Conservation (phyloP, 2,329 filamentous ascomycete species). For the Colletotrichum godetiae region DNA sequence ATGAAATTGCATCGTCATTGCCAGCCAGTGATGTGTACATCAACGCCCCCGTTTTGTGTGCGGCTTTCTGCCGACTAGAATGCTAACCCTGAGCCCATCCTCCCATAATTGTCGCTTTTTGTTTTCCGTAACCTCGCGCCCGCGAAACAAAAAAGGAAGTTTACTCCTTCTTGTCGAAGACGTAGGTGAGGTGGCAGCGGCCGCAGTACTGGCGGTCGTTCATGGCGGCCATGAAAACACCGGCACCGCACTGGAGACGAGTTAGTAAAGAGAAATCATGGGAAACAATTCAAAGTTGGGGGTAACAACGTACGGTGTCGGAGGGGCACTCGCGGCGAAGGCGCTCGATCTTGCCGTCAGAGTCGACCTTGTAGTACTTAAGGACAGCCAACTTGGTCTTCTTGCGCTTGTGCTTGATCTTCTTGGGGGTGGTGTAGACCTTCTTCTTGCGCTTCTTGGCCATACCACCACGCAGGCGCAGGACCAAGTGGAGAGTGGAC, state of each 20-base stretch:
- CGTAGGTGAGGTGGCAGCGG: slow-evolving; percentile 79
- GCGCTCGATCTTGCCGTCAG: slow-evolving; percentile 99
- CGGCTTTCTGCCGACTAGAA: slow-evolving; percentile 43
- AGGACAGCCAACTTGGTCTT: slow-evolving; percentile 99
- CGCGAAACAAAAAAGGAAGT: slow-evolving; percentile 25
- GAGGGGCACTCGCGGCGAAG: slow-evolving; percentile 96
- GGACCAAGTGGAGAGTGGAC: slow-evolving; percentile 96
- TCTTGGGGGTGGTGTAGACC: slow-evolving; percentile 99
- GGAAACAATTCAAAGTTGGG: neutral
- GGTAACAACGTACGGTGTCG: slow-evolving; percentile 76
- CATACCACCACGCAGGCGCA: slow-evolving; percentile 96
- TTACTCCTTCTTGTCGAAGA: slow-evolving; percentile 75
- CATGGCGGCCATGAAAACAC: slow-evolving; percentile 99
- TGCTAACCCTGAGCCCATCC: slow-evolving; percentile 34
- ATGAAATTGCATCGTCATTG: slow-evolving; percentile 38
- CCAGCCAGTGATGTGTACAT: slow-evolving; percentile 47
- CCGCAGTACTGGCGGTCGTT: slow-evolving; percentile 98
- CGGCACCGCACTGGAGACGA: slow-evolving; percentile 85
- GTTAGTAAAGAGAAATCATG: slow-evolving; percentile 46
- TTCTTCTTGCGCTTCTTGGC: slow-evolving; percentile 99
- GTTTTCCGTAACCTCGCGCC: slow-evolving; percentile 19
- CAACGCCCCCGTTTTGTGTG: slow-evolving; percentile 51
- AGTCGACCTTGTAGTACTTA: slow-evolving; percentile 99
- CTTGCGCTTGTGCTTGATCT: slow-evolving; percentile 99
- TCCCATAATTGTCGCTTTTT: slow-evolving; percentile 29